Conservation (phyloP, 2,329 filamentous ascomycete genomes). For the Xylaria sp. region DNA sequence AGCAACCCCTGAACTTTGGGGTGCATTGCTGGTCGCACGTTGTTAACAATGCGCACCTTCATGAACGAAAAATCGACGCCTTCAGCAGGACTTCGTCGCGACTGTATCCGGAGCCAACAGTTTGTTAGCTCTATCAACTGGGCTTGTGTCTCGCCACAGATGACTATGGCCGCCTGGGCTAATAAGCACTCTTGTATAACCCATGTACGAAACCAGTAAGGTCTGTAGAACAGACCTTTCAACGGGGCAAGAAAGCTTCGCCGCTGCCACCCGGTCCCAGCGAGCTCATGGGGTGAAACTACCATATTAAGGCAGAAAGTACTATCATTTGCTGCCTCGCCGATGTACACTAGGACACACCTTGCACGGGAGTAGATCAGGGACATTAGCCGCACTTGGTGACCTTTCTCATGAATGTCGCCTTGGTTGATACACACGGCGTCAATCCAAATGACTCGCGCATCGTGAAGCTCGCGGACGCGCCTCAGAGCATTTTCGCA, state of each 20-base stretch:
- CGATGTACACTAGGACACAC: neutral
- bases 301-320: neutral
- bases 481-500: neutral
- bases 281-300: neutral
- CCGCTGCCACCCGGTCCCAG: too few relatives aligned
- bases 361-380: neutral
- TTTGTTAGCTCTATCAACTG: neutral
- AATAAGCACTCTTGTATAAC: neutral
- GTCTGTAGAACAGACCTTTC: neutral
- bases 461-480: neutral
- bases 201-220: neutral
- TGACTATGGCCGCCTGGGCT: neutral
- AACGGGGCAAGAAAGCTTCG: too few relatives aligned
- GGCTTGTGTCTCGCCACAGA: neutral
- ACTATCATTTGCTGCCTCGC: neutral
- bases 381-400: neutral
- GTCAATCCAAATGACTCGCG: neutral
- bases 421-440: conserved; percentile 15
- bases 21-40: neutral
- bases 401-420: neutral
- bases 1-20: neutral
- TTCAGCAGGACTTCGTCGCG: too few relatives aligned
- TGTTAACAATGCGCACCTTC: too few relatives aligned
- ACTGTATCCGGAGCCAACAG: too few relatives aligned
- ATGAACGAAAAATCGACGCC: too few relatives aligned